These are phyloP conservation scores for Hordeum marinum DNA, from an alignment of 176 grass and related monocot species.

Conservation along the genomic window DNA sequence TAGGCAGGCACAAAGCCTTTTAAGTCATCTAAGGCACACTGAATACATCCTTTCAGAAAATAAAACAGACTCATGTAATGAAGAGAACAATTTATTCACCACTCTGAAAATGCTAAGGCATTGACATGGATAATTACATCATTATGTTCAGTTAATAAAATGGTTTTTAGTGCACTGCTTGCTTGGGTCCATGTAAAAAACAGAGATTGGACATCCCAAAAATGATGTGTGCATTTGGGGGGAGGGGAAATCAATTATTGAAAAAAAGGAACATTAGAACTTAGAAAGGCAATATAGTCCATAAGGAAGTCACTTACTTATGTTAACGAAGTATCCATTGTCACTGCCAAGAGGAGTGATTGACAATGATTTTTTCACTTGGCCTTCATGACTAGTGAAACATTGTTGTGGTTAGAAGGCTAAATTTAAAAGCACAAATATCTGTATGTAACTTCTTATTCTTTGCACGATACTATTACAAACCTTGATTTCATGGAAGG, in stretches of 20 bases:
- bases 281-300: background rate
- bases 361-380: conserved; percentile 72
- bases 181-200: background rate
- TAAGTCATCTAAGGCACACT: background rate
- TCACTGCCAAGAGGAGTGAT: conserved; percentile 55
- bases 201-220: conserved; percentile 1
- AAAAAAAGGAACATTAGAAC: background rate
- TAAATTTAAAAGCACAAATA: background rate
- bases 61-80: background rate
- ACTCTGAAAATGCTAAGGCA: background rate
- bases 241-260: background rate
- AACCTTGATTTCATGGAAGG: conserved; percentile 99
- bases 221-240: background rate
- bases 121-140: background rate
- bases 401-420: background rate
- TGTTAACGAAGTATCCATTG: conserved; percentile 70
- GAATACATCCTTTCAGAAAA: background rate
- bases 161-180: background rate
- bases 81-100: background rate
- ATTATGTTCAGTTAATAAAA: background rate
- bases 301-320: conserved; percentile 48
- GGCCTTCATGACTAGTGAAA: conserved; percentile 58
- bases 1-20: background rate
- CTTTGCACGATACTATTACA: background rate
- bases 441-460: background rate